These are phyloP conservation scores for Lactifluus subvellereus DNA, from an alignment of 768 basidiomycete genomes.

Conservation along the genomic window DNA sequence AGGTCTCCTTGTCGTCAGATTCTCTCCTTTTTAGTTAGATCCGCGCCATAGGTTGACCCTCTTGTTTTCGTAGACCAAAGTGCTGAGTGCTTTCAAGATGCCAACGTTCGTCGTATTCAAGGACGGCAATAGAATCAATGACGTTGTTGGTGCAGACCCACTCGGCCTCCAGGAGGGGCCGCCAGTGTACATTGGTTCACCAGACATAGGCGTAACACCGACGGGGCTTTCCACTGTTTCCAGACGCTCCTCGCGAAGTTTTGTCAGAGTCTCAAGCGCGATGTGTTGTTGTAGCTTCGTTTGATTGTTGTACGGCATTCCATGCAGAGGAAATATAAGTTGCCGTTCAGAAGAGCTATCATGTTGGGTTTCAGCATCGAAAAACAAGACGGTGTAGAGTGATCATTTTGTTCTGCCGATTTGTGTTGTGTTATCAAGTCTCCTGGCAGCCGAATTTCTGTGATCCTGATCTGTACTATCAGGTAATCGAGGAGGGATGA, in stretches of 20 bases:
- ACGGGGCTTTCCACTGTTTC: neutral
- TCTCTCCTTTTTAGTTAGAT: conserved; percentile 25
- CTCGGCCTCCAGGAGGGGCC: conserved; percentile 37
- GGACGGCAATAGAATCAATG: conserved; percentile 33
- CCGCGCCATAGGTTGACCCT: conserved; percentile 46
- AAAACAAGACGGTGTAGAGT: neutral
- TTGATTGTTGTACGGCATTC: neutral
- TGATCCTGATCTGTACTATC: neutral
- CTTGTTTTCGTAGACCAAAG: neutral
- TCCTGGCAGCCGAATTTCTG: too few species aligned
- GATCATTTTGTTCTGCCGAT: neutral
- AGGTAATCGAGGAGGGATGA: too few species aligned
- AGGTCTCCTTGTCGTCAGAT: too few species aligned
- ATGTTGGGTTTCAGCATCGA: neutral
- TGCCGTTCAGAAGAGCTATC: neutral
- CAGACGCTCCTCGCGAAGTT: neutral
- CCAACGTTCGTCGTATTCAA: conserved; percentile 39
- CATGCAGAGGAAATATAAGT: neutral
- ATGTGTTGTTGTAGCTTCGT: neutral
- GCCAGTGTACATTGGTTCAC: conserved; percentile 21
- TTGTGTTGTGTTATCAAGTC: neutral
- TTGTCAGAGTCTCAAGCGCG: neutral
- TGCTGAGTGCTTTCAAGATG: conserved; percentile 31
- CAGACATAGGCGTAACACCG: neutral
- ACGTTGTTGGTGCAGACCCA: conserved; percentile 47